These are phyloP conservation scores for Nitzschia sp. DNA, from an alignment of 108 stramenopile species.

Conservation along the genomic window DNA sequence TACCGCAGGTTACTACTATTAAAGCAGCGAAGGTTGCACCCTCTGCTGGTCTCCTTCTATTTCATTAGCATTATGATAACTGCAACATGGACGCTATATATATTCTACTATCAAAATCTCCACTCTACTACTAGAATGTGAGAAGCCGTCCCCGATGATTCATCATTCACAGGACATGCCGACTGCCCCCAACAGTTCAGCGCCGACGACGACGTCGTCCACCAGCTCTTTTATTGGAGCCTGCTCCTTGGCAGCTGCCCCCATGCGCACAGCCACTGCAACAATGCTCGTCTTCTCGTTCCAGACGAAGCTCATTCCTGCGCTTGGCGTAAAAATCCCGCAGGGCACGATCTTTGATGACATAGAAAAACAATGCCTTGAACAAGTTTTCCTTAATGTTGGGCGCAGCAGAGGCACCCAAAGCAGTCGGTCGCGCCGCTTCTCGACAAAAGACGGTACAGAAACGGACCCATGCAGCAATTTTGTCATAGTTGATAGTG, in stretches of 20 bases:
- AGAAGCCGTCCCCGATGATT: no score
- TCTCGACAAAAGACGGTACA: slow-evolving; percentile 40
- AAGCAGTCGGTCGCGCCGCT: slow-evolving; percentile 24
- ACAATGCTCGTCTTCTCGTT: not conserved
- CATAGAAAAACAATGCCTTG: slow-evolving; percentile 53
- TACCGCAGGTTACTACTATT: no score
- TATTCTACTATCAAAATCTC: no score
- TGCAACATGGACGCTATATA: no score
- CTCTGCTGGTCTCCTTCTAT: no score
- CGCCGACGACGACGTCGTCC: no score
- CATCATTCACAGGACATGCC: no score
- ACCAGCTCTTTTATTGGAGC: no score
- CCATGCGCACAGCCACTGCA: not conserved
- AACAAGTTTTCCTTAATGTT: slow-evolving; percentile 48
- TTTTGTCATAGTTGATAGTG: slow-evolving; percentile 44
- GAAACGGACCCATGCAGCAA: slow-evolving; percentile 66
- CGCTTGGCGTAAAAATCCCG: slow-evolving; percentile 36
- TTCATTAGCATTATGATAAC: no score
- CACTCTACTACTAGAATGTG: no score
- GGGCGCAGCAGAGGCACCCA: slow-evolving; percentile 22
- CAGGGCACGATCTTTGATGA: slow-evolving; percentile 59
- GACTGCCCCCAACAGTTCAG: no score
- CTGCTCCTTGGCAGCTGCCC: not conserved
- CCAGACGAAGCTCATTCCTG: not conserved
- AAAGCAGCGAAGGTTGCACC: no score